Base-by-base conservation (phyloP, 2,329 filamentous ascomycete species). In the Arthroderma sp. region DNA sequence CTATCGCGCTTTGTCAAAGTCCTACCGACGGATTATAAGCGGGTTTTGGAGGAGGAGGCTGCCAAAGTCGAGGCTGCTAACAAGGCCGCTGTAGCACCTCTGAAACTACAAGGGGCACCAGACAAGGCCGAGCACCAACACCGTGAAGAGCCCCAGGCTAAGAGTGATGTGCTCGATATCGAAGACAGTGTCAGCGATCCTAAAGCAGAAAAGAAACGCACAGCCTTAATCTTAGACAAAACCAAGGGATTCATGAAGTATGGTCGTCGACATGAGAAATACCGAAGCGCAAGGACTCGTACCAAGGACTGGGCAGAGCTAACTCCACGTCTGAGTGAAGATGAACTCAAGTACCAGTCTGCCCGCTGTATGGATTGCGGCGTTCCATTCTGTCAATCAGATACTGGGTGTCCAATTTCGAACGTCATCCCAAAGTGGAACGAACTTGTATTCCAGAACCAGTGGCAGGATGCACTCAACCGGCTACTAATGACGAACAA, bases 371-470 rank as follows among this genome's bases (percentile, higher is more conserved):
- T 96, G 89, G 89, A 96, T 69, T 96, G 89, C 50, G 89, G 89
- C 77, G 88, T 96, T 49, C 89, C 89, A 1, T 96, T 96, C 75
- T 96, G 89, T 58, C 89, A 96, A 66, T 94, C 87, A 15, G 89
- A 96, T 56, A 87, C 85, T 51, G 89, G 89, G 40, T 96, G 89
- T 62, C 89, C 89, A 1, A 95, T 95, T 64, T 87, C 82, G 54
- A 96, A 96, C 69, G 93, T 96, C 60, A 96, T 96, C 57, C 89
- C 89, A 46, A 95, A 95, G 56, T 94, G 86, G 86, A 94, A 93
- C 46, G 87, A 94, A 49, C 52, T 94, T 6, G 77, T 93, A 0
- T 78, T 77, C 59, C 70, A 78, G 47, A 75, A 77, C 40, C 81
- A 93, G 51, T 96, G 89, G 89, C 77, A 80, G 54, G 88, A 95